Evolutionary conservation across 441 rosid species (phyloP), one percentile per base, ranked within the genome.

Genomic region (Mallotus repandus): DNA sequence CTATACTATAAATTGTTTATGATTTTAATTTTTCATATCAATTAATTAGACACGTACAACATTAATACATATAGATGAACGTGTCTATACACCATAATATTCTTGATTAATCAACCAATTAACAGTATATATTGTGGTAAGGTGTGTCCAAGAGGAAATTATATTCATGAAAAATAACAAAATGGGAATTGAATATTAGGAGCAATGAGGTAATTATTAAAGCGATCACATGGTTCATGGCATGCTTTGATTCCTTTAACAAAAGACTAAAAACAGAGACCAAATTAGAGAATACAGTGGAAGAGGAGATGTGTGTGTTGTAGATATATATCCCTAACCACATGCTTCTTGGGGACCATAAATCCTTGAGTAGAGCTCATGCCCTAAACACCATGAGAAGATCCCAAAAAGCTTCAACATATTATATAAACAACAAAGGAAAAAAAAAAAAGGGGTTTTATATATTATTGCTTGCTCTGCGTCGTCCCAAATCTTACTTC

Each of bases 321-420:
- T 43, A 2, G n/a, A 41, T 63, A 1, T 35, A 29, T 55, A 38
- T 48, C 78, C 79, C 77, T 43, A 78, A 73, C 84, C 91, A 87
- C 91, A 80, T 86, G 91, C 91, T 80, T 75, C 77, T 60, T 82
- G 84, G 88, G 91, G 85, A 85, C 86, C 82, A 85, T 81, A 81
- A 81, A 74, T 52, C 80, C 76, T 74, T 53, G 66, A 50, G 67
- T 68, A 54, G 71, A 66, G 72, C 66, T 48, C 41, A 38, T 38
- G 45, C 68, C 69, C 50, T 52, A 4, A 52, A 73, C 78, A 77
- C 82, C 80, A 79, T 76, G 77, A 81, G 85, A 80, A 83, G 87
- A 86, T 87, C 90, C 88, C 86, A 83, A 83, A 84, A 84, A 81
- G 80, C 58, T 38, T 38, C 41, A 78, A 74, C 35, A 16, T 21